Evolutionary conservation across 139 green algal species (phyloP).

Genomic region (Tetratostichococcus sp.): DNA sequence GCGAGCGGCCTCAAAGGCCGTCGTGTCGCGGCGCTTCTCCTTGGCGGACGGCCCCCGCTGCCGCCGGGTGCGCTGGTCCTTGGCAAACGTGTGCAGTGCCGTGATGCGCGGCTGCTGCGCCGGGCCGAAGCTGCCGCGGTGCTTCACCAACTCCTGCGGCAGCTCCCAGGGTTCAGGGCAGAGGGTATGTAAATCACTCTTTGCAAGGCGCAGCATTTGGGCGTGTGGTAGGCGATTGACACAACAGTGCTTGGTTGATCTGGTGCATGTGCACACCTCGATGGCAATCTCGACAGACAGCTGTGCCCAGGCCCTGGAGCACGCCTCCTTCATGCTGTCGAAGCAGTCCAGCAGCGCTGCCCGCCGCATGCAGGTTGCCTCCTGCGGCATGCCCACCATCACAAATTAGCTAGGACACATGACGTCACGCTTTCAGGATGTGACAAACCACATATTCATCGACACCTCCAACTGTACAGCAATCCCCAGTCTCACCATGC

Average conservation of each 20-base stretch:
- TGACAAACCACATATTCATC: too few species aligned
- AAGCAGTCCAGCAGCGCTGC: conserved; percentile 57
- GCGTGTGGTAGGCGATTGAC: too few species aligned
- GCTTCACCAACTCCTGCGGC: conserved; percentile 19
- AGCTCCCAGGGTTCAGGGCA: background rate
- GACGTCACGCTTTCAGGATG: too few species aligned
- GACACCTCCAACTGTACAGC: too few species aligned
- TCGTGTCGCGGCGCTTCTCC: conserved; percentile 49
- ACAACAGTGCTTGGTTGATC: too few species aligned
- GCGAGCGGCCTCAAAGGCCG: conserved; percentile 53
- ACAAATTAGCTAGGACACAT: too few species aligned
- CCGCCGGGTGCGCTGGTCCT: conserved; percentile 32
- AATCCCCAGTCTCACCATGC: too few species aligned
- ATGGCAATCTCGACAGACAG: conserved; percentile 47
- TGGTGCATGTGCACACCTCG: conserved; percentile 23
- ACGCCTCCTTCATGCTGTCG: conserved; percentile 33
- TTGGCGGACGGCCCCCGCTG: conserved; percentile 32
- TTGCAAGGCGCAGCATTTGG: too few species aligned
- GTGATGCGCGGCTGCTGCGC: conserved; percentile 36
- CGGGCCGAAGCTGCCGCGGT: conserved; percentile 30
- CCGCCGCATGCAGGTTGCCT: conserved; percentile 33
- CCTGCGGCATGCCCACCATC: background rate
- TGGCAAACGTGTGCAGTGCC: conserved; percentile 40
- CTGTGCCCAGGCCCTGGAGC: conserved; percentile 54
- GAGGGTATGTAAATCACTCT: too few species aligned